A percentile compares a stretch with the other conserved stretches of the same genome.
Evolutionary conservation across 768 basidiomycete species (phyloP).

Genomic region (Naematelia encephala): DNA sequence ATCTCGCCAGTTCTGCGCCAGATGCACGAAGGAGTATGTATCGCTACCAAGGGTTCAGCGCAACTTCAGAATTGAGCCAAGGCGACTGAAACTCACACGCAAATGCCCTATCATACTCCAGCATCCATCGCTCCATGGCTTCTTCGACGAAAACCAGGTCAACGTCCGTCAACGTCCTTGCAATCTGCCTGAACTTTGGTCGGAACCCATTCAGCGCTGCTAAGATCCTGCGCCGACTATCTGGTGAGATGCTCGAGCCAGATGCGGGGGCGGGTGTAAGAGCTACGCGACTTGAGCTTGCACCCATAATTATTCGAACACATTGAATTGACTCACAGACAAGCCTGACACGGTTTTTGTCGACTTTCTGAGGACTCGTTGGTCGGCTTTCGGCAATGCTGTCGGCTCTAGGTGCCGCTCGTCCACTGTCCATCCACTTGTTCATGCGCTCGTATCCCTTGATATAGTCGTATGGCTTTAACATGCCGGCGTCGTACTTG

Average conservation of each 20-base stretch:
- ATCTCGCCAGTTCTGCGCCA: slow-evolving; percentile 98
- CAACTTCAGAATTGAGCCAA: no score
- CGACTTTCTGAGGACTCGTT: slow-evolving; percentile 21
- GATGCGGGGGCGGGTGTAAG: slow-evolving; percentile 14
- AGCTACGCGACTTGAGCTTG: slow-evolving; percentile 4
- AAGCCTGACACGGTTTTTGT: slow-evolving; percentile 7
- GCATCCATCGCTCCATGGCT: slow-evolving; percentile 87
- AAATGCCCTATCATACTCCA: slow-evolving; percentile 83
- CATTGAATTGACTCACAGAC: slow-evolving; percentile 8
- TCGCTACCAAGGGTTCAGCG: slow-evolving; percentile 54
- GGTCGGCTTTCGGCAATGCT: slow-evolving; percentile 24
- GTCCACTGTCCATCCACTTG: slow-evolving; percentile 78
- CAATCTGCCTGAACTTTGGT: slow-evolving; percentile 53
- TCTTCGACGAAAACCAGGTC: slow-evolving; percentile 98
- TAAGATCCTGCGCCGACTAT: slow-evolving; percentile 85
- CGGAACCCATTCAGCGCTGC: slow-evolving; percentile 64
- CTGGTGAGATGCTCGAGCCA: slow-evolving; percentile 69
- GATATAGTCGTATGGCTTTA: slow-evolving; percentile 95
- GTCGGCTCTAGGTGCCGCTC: slow-evolving; percentile 36
- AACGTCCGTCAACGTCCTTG: slow-evolving; percentile 44
- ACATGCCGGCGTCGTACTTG: slow-evolving; percentile 91
- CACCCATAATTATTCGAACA: not conserved
- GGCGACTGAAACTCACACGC: slow-evolving; percentile 39
- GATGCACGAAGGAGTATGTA: slow-evolving; percentile 94
- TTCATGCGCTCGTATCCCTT: slow-evolving; percentile 88